phyloP scores from a whole-genome alignment of 2,329 filamentous ascomycete genomes.

The Cercospora citrullina region DNA sequence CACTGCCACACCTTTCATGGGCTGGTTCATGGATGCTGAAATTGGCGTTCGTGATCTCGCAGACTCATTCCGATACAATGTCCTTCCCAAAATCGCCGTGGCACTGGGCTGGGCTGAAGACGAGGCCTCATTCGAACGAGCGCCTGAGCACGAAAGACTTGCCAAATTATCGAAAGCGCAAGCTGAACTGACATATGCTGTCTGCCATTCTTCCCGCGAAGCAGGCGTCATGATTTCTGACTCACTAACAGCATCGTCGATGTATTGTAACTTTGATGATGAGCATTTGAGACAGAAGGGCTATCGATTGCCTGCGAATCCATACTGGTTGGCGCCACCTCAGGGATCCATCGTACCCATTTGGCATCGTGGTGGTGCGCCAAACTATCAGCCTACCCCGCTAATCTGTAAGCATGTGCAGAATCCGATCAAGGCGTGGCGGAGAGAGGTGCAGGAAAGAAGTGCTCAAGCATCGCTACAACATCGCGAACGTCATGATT shows the following conservation, averaged over 20 bases:
- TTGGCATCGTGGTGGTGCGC: constrained; percentile 16
- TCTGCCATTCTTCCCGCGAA: constrained; percentile 10
- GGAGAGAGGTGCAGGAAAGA: constrained; percentile 1
- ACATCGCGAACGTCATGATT: background rate
- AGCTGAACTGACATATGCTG: constrained; percentile 15
- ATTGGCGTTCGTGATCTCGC: constrained; percentile 16
- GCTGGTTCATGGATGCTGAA: constrained; percentile 21
- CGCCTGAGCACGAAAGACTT: constrained; percentile 12
- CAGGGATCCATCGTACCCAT: constrained; percentile 15
- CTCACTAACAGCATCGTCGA: constrained; percentile 8
- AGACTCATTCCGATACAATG: constrained; percentile 12
- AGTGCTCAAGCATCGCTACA: background rate
- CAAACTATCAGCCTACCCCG: constrained; percentile 13
- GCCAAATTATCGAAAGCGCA: constrained; percentile 9
- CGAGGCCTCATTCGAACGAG: constrained; percentile 7
- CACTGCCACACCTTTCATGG: constrained; percentile 19
- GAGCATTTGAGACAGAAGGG: constrained; percentile 10
- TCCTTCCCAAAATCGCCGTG: constrained; percentile 4
- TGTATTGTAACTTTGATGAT: constrained; percentile 16
- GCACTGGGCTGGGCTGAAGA: constrained; percentile 8
- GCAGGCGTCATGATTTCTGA: constrained; percentile 14
- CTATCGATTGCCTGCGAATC: constrained; percentile 12
- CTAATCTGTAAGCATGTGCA: constrained; percentile 12
- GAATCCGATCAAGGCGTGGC: constrained; percentile 12
- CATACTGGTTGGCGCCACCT: constrained; percentile 15